Base-by-base conservation (phyloP, 768 basidiomycete genomes). In the Mycena venus region DNA sequence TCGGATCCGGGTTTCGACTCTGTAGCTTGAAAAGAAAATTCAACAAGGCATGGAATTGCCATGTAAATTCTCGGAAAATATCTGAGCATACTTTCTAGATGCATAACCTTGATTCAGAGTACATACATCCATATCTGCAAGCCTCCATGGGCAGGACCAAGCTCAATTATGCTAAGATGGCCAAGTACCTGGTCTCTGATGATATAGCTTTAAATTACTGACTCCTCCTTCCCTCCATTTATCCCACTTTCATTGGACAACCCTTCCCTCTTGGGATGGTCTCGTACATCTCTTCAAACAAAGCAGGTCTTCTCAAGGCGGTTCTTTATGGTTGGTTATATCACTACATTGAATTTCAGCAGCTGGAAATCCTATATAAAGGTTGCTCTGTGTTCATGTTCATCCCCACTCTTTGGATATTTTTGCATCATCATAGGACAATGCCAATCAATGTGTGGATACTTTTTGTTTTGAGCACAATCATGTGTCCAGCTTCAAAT, bases 351-450 rank as follows among this genome's bases (percentile, higher is more conserved):
- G 27, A 15, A 29, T 34, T 11, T 7, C 4, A 58, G 19, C 9
- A n/a, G 6, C 47, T 42, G 42, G 19, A 49, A 7, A 23, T 49
- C 47, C 47, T 23, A 19, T 2, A 17, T n/a, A 25, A 15, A 85
- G 84, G 84, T 0, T 83, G 84, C 66, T 85, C 83, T 4, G 38
- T 84, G 42, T 62, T 84, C 36, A 84, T 85, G 84, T 85, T 83
- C 70, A 76, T 78, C 3, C 77, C 75, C 2, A 80, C 83, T 1
- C 38, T 85, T 10, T 82, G 81, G 78, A 78, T 69, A 0, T 31
- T 85, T 25, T 47, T 71, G 10, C 60, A 51, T 32, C 62, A 66
- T 14, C 72, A 34, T 11, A 32, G 67, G 11, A 49, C 56, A 3
- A 25, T 29, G 15, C 34, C 29, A 4, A 32, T 83, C 58, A 79